phyloP scores from a whole-genome alignment of 164 flowering plant species.

The Magnolia kwangsiensis region DNA sequence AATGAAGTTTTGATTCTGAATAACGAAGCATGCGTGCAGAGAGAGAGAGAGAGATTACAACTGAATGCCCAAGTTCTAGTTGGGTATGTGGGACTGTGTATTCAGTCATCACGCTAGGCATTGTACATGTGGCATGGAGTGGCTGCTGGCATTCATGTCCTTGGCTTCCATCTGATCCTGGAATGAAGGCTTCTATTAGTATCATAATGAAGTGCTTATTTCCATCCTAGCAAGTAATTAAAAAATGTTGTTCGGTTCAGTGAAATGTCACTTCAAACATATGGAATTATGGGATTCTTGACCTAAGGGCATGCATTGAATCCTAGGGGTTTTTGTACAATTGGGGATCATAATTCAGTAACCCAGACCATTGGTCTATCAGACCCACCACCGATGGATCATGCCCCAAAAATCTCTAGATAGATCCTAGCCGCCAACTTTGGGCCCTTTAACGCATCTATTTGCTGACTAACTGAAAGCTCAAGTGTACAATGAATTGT shows the following conservation, averaged over 20 bases:
- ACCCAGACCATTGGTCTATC: not conserved
- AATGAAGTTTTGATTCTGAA: not conserved
- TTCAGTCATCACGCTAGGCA: conserved; percentile 37
- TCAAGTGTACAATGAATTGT: too few species aligned
- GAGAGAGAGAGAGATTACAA: conserved; percentile 44
- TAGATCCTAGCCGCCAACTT: not conserved
- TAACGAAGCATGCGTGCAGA: too few species aligned
- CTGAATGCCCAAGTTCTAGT: conserved; percentile 87
- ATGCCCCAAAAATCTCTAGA: not conserved
- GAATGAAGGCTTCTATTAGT: conserved; percentile 6
- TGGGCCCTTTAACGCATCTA: not conserved
- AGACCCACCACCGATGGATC: too few species aligned
- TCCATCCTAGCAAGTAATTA: not conserved
- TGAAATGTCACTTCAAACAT: not conserved
- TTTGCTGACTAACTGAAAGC: too few species aligned
- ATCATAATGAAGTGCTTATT: not conserved
- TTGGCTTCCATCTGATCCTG: conserved; percentile 31
- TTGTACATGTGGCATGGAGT: conserved; percentile 37
- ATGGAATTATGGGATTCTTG: not conserved
- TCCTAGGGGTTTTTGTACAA: not conserved
- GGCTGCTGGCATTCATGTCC: conserved; percentile 31
- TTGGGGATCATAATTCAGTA: not conserved
- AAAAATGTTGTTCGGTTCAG: not conserved
- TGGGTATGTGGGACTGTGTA: conserved; percentile 54
- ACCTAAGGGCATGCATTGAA: not conserved